phyloP scores from a whole-genome alignment of 345 rosid species.

The Sisymbrium irio region DNA sequence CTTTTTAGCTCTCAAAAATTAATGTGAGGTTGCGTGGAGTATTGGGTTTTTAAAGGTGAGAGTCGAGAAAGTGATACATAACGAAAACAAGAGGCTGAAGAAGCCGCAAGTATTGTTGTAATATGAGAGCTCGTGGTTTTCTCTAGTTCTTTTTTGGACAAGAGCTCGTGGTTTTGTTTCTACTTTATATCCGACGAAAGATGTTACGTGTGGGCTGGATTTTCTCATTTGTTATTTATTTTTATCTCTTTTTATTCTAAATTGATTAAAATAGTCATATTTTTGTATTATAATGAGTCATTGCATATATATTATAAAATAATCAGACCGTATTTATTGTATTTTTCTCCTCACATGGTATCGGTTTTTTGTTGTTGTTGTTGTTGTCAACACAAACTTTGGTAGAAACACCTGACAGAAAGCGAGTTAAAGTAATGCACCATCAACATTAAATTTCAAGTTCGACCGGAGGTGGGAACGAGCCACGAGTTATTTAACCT shows the following conservation, averaged over 20 bases:
- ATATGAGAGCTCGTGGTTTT: conserved; percentile 13
- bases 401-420: background rate
- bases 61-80: background rate
- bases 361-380: no score
- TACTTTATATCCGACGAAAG: background rate
- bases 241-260: background rate
- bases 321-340: background rate
- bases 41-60: background rate
- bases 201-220: conserved; percentile 2
- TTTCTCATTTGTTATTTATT: background rate
- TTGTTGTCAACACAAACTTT: background rate
- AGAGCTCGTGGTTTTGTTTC: conserved; percentile 23
- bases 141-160: background rate
- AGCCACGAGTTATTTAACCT: background rate
- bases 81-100: conserved; percentile 12
- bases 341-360: background rate
- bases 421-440: background rate
- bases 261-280: no score
- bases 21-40: background rate
- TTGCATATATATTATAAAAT: background rate
- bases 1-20: background rate
- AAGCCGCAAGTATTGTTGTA: conserved; percentile 8
- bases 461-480: background rate
- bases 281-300: background rate
- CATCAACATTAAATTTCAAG: background rate